Percentiles rank a stretch among this genome's conserved stretches.
Conservation (phyloP, 495 filamentous ascomycete species). For the Penicillium chermesinum region DNA sequence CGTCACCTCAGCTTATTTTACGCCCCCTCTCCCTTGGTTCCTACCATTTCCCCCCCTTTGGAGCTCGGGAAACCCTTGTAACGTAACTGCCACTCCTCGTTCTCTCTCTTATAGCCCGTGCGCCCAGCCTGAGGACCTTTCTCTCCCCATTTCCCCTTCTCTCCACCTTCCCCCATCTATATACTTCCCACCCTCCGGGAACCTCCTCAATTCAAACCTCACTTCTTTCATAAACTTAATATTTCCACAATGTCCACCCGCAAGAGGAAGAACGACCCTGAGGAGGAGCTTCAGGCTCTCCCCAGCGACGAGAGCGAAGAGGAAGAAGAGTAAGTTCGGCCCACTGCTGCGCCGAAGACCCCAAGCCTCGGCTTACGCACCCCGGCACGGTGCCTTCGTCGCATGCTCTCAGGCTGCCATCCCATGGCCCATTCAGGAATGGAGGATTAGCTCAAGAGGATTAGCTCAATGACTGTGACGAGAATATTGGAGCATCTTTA, state of each 20-base stretch:
- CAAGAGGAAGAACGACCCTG: slow-evolving; percentile 61
- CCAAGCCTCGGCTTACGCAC: not conserved
- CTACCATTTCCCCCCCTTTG: slow-evolving; percentile 15
- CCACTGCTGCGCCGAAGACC: not conserved
- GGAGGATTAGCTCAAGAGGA: too few relatives aligned
- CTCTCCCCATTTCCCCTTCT: slow-evolving; percentile 5
- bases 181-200: slow-evolving; percentile 1
- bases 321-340: slow-evolving; percentile 56
- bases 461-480: too few relatives aligned
- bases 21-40: slow-evolving; percentile 21
- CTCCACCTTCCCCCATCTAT: slow-evolving; percentile 3
- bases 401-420: too few relatives aligned
- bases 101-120: slow-evolving; percentile 6
- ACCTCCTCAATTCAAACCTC: slow-evolving; percentile 5
- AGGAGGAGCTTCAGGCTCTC: slow-evolving; percentile 56
- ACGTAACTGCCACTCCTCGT: slow-evolving; percentile 8
- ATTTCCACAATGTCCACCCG: slow-evolving; percentile 50
- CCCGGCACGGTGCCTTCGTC: not conserved
- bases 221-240: slow-evolving; percentile 6
- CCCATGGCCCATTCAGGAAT: too few relatives aligned
- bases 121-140: not conserved
- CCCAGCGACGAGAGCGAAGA: slow-evolving; percentile 58
- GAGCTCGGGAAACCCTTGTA: slow-evolving; percentile 1
- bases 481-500: too few relatives aligned
- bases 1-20: slow-evolving; percentile 22